Base-by-base conservation (phyloP, 371 early-diverging fungal genomes). In the Mucor racemosus region DNA sequence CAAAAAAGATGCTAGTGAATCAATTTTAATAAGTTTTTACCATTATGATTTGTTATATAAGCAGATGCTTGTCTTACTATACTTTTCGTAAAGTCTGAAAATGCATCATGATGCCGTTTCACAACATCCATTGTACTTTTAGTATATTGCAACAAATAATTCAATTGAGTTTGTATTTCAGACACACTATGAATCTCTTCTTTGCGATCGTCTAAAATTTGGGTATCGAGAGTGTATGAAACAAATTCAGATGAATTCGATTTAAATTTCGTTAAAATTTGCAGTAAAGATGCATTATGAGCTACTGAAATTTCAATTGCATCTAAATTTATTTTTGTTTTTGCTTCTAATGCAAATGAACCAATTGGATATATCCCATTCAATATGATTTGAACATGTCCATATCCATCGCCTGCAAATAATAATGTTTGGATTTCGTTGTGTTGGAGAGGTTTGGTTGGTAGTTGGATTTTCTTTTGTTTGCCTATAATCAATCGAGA, bases 341-440 rank as follows among this genome's bases (percentile, higher is more conserved):
- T 54, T 39, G 10, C 53, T 39, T 17, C n/a, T 35, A n/a, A 56
- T 41, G 26, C 13, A 1, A 68, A 34, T 17, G 26, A 41, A 21
- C 72, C 68, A 17, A 73, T 68, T 10, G 62, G 69, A 41, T 65
- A 73, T 13, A 73, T 59, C 7, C 73, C 73, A 40, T 68, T 68
- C 21, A 73, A 48, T 62, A 65, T 50, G 5, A 66, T 54, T 55
- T 68, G 54, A 9, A 68, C 35, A 34, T 56, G 48, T 5, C 73
- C 73, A 13, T 62, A 44, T 8, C 50, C 55, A 46, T 65, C 62
- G 10, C 73, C 69, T 38, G 63, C 41, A 31, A 73, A 60, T 13
- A 73, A 19, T 9, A 73, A 41, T 4, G 69, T 65, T 21, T 65
- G 73, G 39, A 21, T 39, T 9, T 66, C 68, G 14, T n/a, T 34